Conservation (phyloP, 495 filamentous ascomycete species). For the Penicillium coffeae region DNA sequence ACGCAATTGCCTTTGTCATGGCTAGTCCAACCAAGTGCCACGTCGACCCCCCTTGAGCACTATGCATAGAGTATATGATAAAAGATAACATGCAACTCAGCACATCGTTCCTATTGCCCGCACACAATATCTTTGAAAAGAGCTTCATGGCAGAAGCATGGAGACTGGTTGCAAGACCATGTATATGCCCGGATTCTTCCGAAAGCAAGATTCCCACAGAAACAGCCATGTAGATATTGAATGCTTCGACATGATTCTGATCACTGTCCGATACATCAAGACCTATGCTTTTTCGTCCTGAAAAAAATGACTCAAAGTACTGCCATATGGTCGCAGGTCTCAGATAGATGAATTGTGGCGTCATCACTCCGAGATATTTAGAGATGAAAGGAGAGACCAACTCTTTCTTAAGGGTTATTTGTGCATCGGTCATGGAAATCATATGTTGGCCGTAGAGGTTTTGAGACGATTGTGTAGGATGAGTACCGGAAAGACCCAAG, state of each 20-base stretch:
- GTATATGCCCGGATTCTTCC: conserved; percentile 6
- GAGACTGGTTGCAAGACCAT: conserved; percentile 9
- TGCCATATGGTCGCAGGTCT: conserved; percentile 2
- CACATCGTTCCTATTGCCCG: conserved; percentile 5
- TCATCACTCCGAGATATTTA: conserved; percentile 9
- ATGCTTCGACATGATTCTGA: conserved; percentile 8
- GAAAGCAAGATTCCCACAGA: conserved; percentile 19
- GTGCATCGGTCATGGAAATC: not conserved
- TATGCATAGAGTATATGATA: conserved; percentile 21
- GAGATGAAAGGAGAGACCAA: conserved; percentile 12
- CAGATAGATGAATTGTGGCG: conserved; percentile 13
- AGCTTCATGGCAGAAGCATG: conserved; percentile 13
- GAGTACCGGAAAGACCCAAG: conserved; percentile 14
- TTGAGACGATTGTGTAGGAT: conserved; percentile 9
- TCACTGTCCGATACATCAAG: no score
- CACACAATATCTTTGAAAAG: conserved; percentile 7
- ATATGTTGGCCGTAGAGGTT: conserved; percentile 3
- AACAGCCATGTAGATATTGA: conserved; percentile 19
- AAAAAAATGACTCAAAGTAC: conserved; percentile 17
- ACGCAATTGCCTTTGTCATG: conserved; percentile 24
- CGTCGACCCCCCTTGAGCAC: conserved; percentile 17
- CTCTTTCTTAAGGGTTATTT: conserved; percentile 1
- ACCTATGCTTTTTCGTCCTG: no score
- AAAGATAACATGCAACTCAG: conserved; percentile 24
- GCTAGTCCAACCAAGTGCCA: conserved; percentile 28